Evolutionary conservation across 768 basidiomycete genomes (phyloP).

Genomic region (Panellus pusillus): DNA sequence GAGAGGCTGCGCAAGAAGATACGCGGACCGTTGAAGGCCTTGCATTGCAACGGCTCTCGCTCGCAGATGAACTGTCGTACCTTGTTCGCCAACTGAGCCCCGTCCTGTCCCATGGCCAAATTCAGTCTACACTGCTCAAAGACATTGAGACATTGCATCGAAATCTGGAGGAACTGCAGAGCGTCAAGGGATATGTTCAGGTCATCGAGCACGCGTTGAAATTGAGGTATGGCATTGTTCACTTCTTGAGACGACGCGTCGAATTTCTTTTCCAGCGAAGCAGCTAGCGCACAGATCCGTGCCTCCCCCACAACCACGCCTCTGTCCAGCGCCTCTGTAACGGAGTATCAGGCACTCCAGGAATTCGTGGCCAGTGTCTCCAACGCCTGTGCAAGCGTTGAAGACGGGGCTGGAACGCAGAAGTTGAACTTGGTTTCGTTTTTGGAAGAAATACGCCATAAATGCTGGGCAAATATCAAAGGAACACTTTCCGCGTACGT

Average conservation of each 20-base stretch:
- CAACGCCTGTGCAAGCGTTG: slow-evolving; percentile 42
- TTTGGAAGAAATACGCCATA: slow-evolving; percentile 59
- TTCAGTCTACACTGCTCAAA: slow-evolving; percentile 69
- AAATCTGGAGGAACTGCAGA: slow-evolving; percentile 73
- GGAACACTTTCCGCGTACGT: slow-evolving; percentile 61
- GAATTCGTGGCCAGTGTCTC: slow-evolving; percentile 55
- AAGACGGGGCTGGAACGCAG: slow-evolving; percentile 48
- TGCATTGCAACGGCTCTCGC: slow-evolving; percentile 70
- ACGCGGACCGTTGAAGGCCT: slow-evolving; percentile 70
- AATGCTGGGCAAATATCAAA: slow-evolving; percentile 80
- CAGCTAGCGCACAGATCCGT: slow-evolving; percentile 54
- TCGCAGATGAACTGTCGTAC: slow-evolving; percentile 75
- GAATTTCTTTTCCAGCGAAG: slow-evolving; percentile 45
- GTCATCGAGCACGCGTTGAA: slow-evolving; percentile 69
- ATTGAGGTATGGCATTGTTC: slow-evolving; percentile 56
- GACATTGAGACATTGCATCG: slow-evolving; percentile 80
- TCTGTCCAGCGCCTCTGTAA: slow-evolving; percentile 47
- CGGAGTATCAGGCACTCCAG: slow-evolving; percentile 62
- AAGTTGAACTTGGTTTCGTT: slow-evolving; percentile 62
- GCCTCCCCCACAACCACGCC: slow-evolving; percentile 32
- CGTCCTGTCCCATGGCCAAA: slow-evolving; percentile 45
- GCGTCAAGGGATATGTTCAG: slow-evolving; percentile 73
- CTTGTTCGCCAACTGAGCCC: slow-evolving; percentile 67
- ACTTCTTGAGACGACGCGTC: not conserved
- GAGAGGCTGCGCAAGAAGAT: slow-evolving; percentile 44